These are phyloP conservation scores for Daldinia loculata DNA, from an alignment of 495 filamentous ascomycete genomes.

Conservation along the genomic window DNA sequence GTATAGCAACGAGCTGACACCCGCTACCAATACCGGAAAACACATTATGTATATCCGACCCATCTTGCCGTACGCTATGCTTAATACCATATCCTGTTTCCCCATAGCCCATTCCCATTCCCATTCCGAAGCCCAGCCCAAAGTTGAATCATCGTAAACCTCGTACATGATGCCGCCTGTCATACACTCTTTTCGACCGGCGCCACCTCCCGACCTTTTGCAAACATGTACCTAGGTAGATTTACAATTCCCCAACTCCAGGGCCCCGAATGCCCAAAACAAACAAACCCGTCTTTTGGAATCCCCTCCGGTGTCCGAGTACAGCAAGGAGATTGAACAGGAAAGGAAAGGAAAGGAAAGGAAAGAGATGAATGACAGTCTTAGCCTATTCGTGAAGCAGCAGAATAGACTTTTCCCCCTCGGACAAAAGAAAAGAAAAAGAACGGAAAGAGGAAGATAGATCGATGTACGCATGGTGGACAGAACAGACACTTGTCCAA, in stretches of 20 bases:
- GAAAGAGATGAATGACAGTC: background rate
- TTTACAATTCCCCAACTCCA: conserved; percentile 2
- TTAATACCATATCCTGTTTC: background rate
- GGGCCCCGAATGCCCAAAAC: background rate
- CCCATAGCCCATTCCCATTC: background rate
- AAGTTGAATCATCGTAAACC: background rate
- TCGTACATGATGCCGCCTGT: background rate
- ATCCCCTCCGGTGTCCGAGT: background rate
- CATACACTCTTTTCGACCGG: background rate
- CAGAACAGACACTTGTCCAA: too few relatives aligned
- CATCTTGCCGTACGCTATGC: background rate
- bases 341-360: background rate
- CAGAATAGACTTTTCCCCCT: background rate
- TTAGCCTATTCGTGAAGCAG: background rate
- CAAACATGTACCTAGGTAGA: background rate
- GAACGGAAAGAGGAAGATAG: background rate
- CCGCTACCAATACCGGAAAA: background rate
- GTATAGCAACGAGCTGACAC: background rate
- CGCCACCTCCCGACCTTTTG: background rate
- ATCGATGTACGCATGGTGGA: background rate
- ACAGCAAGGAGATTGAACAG: background rate
- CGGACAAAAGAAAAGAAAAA: background rate
- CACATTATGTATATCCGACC: background rate
- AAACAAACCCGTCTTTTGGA: background rate
- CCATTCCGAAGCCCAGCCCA: background rate